These are phyloP conservation scores for Saccharata proteae DNA, from an alignment of 2,329 filamentous ascomycete species.

Conservation along the genomic window DNA sequence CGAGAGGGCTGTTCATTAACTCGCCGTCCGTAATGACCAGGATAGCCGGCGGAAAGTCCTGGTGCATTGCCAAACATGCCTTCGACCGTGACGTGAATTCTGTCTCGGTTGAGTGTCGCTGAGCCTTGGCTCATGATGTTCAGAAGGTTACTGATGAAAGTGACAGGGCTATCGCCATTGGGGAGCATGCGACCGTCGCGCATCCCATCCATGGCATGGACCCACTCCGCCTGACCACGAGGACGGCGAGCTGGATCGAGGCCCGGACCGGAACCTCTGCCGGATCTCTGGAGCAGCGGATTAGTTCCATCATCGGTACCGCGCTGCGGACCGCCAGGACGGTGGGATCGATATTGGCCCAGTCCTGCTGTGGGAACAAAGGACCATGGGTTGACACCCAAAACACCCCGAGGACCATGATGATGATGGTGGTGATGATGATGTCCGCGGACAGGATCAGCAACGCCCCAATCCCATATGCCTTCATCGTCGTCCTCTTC, in stretches of 20 bases:
- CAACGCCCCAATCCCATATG: slow-evolving; percentile 37
- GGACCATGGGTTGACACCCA: slow-evolving; percentile 38
- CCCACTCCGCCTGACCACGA: slow-evolving; percentile 28
- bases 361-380: slow-evolving; percentile 34
- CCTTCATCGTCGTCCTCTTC: slow-evolving; percentile 34
- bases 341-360: slow-evolving; percentile 43
- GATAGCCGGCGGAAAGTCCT: slow-evolving; percentile 23
- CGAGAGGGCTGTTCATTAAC: slow-evolving; percentile 20
- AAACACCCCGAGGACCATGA: slow-evolving; percentile 39
- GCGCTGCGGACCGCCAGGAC: slow-evolving; percentile 41
- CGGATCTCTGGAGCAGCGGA: slow-evolving; percentile 63
- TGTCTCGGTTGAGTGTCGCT: slow-evolving; percentile 30
- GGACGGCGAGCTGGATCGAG: slow-evolving; percentile 2
- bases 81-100: slow-evolving; percentile 19
- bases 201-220: slow-evolving; percentile 37
- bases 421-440: slow-evolving; percentile 33
- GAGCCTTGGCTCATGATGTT: slow-evolving; percentile 39
- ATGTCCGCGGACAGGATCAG: slow-evolving; percentile 31
- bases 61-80: slow-evolving; percentile 35
- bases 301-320: slow-evolving; percentile 72
- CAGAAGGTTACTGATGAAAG: slow-evolving; percentile 46
- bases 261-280: slow-evolving; percentile 17
- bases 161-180: slow-evolving; percentile 38
- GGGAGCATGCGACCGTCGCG: slow-evolving; percentile 31
- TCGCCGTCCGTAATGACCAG: slow-evolving; percentile 12